Base-by-base conservation (phyloP, 306 rosid genomes). In the Casuarina glauca region DNA sequence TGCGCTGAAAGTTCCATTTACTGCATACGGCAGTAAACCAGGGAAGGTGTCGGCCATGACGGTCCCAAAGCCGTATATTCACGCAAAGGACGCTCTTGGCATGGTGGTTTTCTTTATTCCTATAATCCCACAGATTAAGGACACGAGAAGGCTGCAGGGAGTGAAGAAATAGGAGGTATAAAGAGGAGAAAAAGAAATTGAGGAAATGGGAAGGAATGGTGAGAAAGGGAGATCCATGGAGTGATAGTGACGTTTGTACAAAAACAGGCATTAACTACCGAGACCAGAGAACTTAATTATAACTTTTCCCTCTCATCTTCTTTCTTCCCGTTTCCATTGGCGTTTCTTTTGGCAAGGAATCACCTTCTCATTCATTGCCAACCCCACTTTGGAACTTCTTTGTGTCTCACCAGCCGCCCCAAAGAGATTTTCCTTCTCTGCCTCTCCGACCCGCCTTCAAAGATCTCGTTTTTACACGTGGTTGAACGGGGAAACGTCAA, bases 231-330 rank as follows among this genome's bases (percentile, higher is more conserved):
- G 7, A 26, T 12, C 2, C 11, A 62, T 9, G 9, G 45, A 52
- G 46, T n/a, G 26, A 26, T 6, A 26, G 32, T 41, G 4, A 26
- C 15, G 5, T 48, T 16, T 0, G 13, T 35, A 58, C 2, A 12
- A 72, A 15, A 60, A 61, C n/a, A 60, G 54, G 9, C 73, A 51
- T 48, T 44, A 78, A 76, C 75, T 69, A 78, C 80, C 46, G 60
- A 32, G 44, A 66, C 13, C 13, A 16, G 15, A 16, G 43, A 64
- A 45, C 72, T 52, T 73, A 41, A 48, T 68, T 63, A 26, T 39
- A 60, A 79, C 71, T 41, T 61, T 78, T 42, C 85, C 74, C 81
- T 73, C 67, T 64, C 73, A 51, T 44, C 74, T 78, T 38, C 74
- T 62, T 66, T 81, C 73, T 66, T 70, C 75, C 79, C 50, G 13